Conservation (phyloP, 2,329 filamentous ascomycete genomes). For the Microcyclospora tardicrescens region DNA sequence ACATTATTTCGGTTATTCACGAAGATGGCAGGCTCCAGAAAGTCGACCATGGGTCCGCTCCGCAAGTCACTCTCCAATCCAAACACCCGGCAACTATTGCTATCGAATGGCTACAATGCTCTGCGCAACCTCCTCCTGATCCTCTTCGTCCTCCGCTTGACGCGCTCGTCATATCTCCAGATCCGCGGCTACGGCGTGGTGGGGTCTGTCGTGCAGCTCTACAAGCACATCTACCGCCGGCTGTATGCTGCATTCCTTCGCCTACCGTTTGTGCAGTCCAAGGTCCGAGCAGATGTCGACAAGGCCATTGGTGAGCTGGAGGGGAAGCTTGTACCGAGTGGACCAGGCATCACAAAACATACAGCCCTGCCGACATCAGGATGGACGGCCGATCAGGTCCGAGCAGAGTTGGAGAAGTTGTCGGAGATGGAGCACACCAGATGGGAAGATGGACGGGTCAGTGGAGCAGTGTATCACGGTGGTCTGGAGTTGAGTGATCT, state of each 20-base stretch:
- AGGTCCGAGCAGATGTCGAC: constrained; percentile 73
- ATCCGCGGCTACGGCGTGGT: constrained; percentile 78
- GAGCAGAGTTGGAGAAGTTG: constrained; percentile 65
- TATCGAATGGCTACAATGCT: constrained; percentile 15
- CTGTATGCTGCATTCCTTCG: constrained; percentile 77
- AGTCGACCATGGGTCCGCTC: constrained; percentile 7
- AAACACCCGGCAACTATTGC: constrained; percentile 12
- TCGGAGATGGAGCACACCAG: constrained; percentile 81
- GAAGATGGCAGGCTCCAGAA: constrained; percentile 6
- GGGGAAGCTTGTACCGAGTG: constrained; percentile 64
- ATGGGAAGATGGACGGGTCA: constrained; percentile 94
- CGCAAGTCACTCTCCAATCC: constrained; percentile 11
- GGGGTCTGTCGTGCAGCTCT: constrained; percentile 64
- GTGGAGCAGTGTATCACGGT: constrained; percentile 91
- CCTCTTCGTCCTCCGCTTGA: constrained; percentile 74
- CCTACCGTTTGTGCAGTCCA: constrained; percentile 70
- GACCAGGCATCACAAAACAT: constrained; percentile 59
- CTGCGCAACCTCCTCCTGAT: constrained; percentile 80
- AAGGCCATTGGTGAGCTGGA: constrained; percentile 72
- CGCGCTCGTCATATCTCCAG: constrained; percentile 67
- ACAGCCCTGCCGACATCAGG: constrained; percentile 69
- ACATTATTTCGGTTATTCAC: neutral
- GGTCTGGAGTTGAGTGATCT: constrained; percentile 68
- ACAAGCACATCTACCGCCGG: constrained; percentile 55
- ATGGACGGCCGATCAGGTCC: constrained; percentile 65